phyloP scores from a whole-genome alignment of 352 stramenopile species.

The Pelagophyceae sp. region DNA sequence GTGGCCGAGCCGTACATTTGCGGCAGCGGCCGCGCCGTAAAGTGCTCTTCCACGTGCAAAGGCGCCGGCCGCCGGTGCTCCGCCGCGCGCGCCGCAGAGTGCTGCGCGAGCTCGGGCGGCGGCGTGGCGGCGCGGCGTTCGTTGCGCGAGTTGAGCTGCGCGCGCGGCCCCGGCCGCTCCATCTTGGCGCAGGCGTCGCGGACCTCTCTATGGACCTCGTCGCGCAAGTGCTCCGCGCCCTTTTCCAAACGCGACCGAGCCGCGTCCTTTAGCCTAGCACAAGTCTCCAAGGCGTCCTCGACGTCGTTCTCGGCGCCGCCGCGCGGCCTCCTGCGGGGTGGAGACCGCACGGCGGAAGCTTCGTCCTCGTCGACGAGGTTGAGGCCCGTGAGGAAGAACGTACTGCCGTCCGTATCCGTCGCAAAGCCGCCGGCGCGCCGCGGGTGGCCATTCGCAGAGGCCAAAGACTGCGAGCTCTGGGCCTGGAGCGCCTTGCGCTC shows the following conservation, averaged over 20 bases:
- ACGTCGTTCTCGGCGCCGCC: neutral
- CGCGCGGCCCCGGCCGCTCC: neutral
- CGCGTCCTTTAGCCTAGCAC: neutral
- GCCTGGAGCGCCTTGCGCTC: neutral
- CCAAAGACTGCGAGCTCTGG: neutral
- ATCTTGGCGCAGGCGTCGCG: neutral
- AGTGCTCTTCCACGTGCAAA: neutral
- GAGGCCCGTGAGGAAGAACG: slow-evolving; percentile 1
- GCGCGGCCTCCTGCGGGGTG: neutral
- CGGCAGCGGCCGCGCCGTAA: neutral
- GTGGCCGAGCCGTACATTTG: neutral
- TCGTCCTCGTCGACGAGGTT: neutral
- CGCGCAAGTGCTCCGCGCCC: neutral
- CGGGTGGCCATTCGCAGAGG: neutral
- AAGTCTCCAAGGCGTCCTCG: neutral
- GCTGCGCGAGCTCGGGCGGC: neutral
- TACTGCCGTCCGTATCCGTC: neutral
- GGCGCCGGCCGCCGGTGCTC: neutral
- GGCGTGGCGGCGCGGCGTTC: neutral
- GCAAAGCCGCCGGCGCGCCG: neutral
- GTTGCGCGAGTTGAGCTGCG: neutral
- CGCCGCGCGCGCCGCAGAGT: neutral
- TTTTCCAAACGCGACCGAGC: neutral
- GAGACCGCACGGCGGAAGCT: too few relatives aligned
- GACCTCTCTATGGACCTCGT: neutral